Percentiles rank a stretch among this genome's conserved stretches.
phyloP scores from a whole-genome alignment of 2,329 filamentous ascomycete genomes.

The Ambrosiella xylebori region DNA sequence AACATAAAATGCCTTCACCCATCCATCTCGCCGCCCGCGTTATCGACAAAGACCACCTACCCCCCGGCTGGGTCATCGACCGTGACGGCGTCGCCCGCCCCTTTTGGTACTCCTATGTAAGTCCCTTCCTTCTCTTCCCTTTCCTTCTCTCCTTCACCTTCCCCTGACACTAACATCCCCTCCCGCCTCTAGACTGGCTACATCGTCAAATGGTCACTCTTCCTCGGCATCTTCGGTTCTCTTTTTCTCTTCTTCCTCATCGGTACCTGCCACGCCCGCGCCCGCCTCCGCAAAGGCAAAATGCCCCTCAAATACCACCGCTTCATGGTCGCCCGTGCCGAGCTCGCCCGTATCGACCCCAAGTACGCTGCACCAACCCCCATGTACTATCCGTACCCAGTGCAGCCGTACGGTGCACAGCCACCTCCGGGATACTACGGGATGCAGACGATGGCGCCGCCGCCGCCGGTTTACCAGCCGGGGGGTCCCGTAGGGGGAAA shows the following conservation, averaged over 20 bases:
- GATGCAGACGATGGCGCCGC: constrained; percentile 37
- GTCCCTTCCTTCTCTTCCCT: not conserved
- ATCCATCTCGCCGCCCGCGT: not conserved
- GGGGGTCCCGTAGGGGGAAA: constrained; percentile 20
- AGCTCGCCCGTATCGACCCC: constrained; percentile 31
- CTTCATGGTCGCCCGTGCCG: constrained; percentile 33
- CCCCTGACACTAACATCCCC: constrained; percentile 7
- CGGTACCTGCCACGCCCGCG: constrained; percentile 54
- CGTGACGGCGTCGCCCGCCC: constrained; percentile 15
- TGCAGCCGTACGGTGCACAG: constrained; percentile 15
- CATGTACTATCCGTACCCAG: constrained; percentile 24
- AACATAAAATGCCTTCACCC: not conserved
- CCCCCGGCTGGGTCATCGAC: constrained; percentile 17
- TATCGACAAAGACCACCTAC: constrained; percentile 12
- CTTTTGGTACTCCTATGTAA: constrained; percentile 18
- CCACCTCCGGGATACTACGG: constrained; percentile 22
- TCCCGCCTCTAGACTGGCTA: constrained; percentile 33
- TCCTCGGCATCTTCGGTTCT: constrained; percentile 41
- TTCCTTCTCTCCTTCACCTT: not conserved
- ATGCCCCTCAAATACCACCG: constrained; percentile 53
- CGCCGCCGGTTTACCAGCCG: constrained; percentile 41
- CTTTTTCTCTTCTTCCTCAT: constrained; percentile 46
- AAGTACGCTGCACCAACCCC: constrained; percentile 29
- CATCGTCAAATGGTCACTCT: constrained; percentile 55
- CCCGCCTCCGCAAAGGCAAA: constrained; percentile 46